Evolutionary conservation across 441 rosid species (phyloP).

Genomic region (Theobroma grandiflorum): DNA sequence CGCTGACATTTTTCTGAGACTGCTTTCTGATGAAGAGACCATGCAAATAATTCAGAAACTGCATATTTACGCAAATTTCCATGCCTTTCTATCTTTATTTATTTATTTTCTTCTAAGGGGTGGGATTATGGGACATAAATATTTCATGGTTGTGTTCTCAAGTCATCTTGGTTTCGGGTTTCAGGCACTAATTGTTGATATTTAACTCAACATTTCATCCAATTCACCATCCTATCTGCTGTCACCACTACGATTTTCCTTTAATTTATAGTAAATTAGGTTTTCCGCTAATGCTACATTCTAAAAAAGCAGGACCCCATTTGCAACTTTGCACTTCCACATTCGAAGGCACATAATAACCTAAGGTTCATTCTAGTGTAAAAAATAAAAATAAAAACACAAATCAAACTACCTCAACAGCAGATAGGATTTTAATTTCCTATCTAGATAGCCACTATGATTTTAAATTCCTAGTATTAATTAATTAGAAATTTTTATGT

Average conservation of each 20-base stretch:
- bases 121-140: neutral
- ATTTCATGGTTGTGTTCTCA: neutral
- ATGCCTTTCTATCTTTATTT: neutral
- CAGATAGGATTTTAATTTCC: too few relatives aligned
- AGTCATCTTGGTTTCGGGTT: conserved; percentile 9
- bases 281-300: neutral
- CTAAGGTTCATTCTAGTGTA: neutral
- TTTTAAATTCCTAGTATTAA: too few relatives aligned
- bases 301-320: neutral
- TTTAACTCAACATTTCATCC: conserved; percentile 12
- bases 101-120: neutral
- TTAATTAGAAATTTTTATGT: too few relatives aligned
- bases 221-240: neutral
- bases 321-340: neutral
- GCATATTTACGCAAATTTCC: neutral
- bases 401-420: neutral
- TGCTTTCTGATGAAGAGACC: too few relatives aligned
- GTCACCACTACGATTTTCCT: neutral
- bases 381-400: too few relatives aligned
- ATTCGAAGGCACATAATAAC: neutral
- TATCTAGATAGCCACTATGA: too few relatives aligned
- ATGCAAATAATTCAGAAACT: too few relatives aligned
- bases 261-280: neutral
- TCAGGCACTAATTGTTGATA: neutral
- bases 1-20: too few relatives aligned